These are phyloP conservation scores for Alternaria triticina DNA, from an alignment of 2,329 filamentous ascomycete genomes.

Conservation along the genomic window DNA sequence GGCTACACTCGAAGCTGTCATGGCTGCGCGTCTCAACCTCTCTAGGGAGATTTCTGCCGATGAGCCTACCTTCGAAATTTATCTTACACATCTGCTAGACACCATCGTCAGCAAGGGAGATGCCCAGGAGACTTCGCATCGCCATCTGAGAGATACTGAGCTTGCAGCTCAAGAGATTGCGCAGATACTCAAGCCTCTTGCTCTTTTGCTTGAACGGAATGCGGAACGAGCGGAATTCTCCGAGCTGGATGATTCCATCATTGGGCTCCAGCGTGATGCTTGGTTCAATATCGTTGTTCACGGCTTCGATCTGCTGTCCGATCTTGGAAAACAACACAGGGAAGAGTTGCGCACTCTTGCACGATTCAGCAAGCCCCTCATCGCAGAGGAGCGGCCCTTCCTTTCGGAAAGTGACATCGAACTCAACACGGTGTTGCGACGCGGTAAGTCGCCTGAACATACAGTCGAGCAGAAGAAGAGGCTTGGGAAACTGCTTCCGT, in stretches of 20 bases:
- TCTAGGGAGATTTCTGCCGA: constrained; percentile 71
- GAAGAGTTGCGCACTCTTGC: constrained; percentile 85
- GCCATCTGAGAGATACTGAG: constrained; percentile 78
- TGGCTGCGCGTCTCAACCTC: constrained; percentile 79
- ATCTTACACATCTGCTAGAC: constrained; percentile 82
- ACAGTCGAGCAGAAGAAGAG: constrained; percentile 81
- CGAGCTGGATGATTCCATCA: constrained; percentile 56
- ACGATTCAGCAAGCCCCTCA: constrained; percentile 82
- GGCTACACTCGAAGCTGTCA: constrained; percentile 74
- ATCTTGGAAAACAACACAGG: constrained; percentile 73
- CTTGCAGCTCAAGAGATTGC: constrained; percentile 86
- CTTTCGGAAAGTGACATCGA: constrained; percentile 96
- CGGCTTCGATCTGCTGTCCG: constrained; percentile 79
- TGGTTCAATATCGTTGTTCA: constrained; percentile 99
- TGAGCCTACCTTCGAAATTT: constrained; percentile 81
- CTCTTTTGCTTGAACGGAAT: constrained; percentile 73
- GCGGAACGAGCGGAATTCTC: constrained; percentile 65
- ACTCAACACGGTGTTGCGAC: constrained; percentile 87
- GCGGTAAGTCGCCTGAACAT: constrained; percentile 81
- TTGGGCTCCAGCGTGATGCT: constrained; percentile 80
- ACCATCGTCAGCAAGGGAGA: constrained; percentile 91
- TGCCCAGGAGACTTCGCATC: constrained; percentile 72
- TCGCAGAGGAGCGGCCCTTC: constrained; percentile 87
- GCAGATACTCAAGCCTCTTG: constrained; percentile 85
- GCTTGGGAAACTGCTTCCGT: constrained; percentile 75